Evolutionary conservation across 2,329 filamentous ascomycete genomes (phyloP).

Genomic region (Aspergillus flavus): DNA sequence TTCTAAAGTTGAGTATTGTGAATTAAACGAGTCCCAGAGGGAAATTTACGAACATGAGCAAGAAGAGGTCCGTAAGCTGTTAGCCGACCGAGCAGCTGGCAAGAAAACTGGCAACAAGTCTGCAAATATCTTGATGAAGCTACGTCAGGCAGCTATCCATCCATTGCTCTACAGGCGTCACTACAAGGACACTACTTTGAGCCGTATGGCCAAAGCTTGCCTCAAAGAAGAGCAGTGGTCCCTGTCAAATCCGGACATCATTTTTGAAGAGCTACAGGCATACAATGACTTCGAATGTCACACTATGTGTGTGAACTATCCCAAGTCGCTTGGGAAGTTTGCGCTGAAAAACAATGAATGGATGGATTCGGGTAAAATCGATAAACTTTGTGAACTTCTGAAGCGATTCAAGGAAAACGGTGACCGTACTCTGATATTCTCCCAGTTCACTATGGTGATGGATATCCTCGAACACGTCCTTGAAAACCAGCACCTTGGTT

Average conservation of each 20-base stretch:
- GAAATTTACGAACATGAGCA: conserved; percentile 74
- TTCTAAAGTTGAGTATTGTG: conserved; percentile 76
- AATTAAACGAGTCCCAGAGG: conserved; percentile 72
- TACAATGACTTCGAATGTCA: conserved; percentile 67
- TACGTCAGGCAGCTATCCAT: conserved; percentile 90
- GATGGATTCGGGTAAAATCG: conserved; percentile 83
- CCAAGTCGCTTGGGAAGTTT: conserved; percentile 56
- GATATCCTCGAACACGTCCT: conserved; percentile 87
- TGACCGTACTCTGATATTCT: conserved; percentile 88
- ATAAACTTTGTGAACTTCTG: conserved; percentile 75
- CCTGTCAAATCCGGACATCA: conserved; percentile 53
- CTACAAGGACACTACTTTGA: conserved; percentile 74
- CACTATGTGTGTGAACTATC: conserved; percentile 58
- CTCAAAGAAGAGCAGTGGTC: conserved; percentile 66
- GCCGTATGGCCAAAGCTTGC: conserved; percentile 76
- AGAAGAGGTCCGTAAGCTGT: conserved; percentile 61
- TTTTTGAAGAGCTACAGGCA: conserved; percentile 56
- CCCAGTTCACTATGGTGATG: conserved; percentile 88
- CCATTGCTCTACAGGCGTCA: conserved; percentile 82
- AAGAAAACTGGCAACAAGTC: conserved; percentile 58
- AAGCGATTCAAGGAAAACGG: conserved; percentile 73
- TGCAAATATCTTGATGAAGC: conserved; percentile 78
- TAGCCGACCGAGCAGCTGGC: conserved; percentile 60
- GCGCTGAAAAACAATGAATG: conserved; percentile 63
- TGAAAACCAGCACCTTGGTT: conserved; percentile 69